Percentiles rank a stretch among this genome's conserved stretches.
Conservation (phyloP, 805 yeast species). For the Candida sonorensis region DNA sequence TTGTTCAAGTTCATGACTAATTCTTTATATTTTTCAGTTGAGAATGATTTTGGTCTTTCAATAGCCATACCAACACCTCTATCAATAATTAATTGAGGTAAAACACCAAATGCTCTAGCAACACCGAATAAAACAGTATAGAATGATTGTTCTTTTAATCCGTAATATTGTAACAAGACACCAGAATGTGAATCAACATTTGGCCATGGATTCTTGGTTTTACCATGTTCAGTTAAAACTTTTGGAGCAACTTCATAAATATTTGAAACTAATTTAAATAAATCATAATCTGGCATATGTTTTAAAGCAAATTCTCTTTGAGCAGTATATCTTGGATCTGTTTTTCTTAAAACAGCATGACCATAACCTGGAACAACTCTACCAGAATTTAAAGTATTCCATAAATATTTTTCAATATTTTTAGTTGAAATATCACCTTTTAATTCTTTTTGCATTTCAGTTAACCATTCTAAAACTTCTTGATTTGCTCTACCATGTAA, state of each 20-base stretch:
- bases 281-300: conserved; percentile 72
- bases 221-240: conserved; percentile 77
- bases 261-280: conserved; percentile 71
- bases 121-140: conserved; percentile 86
- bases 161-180: conserved; percentile 78
- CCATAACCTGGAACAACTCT: conserved; percentile 89
- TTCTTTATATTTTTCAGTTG: conserved; percentile 87
- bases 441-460: conserved; percentile 57
- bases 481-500: conserved; percentile 85
- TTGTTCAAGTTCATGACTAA: conserved; percentile 42
- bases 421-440: conserved; percentile 64
- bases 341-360: conserved; percentile 81
- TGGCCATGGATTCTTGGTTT: conserved; percentile 93
- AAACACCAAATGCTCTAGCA: conserved; percentile 79
- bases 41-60: conserved; percentile 90
- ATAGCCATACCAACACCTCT: conserved; percentile 77
- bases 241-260: conserved; percentile 79
- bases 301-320: conserved; percentile 74
- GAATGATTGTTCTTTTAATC: conserved; percentile 73
- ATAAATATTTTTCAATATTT: conserved; percentile 66
- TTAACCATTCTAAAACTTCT: conserved; percentile 78
- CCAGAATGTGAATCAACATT: conserved; percentile 87
- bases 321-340: conserved; percentile 84
- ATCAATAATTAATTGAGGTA: conserved; percentile 80
- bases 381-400: conserved; percentile 75